phyloP scores from a whole-genome alignment of 2,329 filamentous ascomycete genomes.

The Aplosporella prunicola region DNA sequence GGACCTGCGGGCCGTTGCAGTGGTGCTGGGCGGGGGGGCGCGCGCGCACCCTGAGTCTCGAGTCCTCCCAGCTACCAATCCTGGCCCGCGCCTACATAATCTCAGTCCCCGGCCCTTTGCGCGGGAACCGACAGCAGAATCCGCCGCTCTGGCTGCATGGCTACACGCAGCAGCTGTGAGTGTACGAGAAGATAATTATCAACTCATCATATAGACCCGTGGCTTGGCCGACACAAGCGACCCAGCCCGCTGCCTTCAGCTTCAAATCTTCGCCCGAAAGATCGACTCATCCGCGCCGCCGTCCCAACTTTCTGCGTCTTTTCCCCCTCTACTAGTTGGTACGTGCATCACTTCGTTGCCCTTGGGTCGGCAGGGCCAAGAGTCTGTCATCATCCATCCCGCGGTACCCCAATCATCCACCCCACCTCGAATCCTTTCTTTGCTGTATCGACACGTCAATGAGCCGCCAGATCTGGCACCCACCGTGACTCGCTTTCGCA shows the following conservation, averaged over 20 bases:
- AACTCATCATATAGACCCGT: slow-evolving; percentile 13
- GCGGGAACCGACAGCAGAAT: slow-evolving; percentile 24
- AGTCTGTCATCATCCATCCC: neutral
- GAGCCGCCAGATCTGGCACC: neutral
- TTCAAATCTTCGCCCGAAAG: slow-evolving; percentile 6
- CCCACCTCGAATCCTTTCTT: slow-evolving; percentile 1
- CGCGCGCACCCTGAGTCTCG: slow-evolving; percentile 16
- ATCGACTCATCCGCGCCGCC: neutral
- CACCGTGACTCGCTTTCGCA: neutral
- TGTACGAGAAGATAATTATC: slow-evolving; percentile 15
- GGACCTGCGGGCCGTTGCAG: slow-evolving; percentile 32
- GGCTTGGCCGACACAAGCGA: slow-evolving; percentile 6
- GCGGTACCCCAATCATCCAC: neutral
- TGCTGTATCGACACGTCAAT: neutral
- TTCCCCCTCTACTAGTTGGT: too few species aligned
- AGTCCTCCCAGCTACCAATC: slow-evolving; percentile 18
- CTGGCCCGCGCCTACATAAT: slow-evolving; percentile 17
- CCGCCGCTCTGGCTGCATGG: slow-evolving; percentile 13
- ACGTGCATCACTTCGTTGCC: too few species aligned
- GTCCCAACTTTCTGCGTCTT: neutral
- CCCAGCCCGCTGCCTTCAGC: slow-evolving; percentile 4
- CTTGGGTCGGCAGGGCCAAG: too few species aligned
- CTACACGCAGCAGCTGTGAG: slow-evolving; percentile 18
- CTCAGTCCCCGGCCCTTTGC: slow-evolving; percentile 19
- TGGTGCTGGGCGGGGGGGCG: slow-evolving; percentile 17